Percentiles rank a stretch among this genome's conserved stretches.
Conservation (phyloP, 23 red algal genomes). For the Gracilaria gracilis region DNA sequence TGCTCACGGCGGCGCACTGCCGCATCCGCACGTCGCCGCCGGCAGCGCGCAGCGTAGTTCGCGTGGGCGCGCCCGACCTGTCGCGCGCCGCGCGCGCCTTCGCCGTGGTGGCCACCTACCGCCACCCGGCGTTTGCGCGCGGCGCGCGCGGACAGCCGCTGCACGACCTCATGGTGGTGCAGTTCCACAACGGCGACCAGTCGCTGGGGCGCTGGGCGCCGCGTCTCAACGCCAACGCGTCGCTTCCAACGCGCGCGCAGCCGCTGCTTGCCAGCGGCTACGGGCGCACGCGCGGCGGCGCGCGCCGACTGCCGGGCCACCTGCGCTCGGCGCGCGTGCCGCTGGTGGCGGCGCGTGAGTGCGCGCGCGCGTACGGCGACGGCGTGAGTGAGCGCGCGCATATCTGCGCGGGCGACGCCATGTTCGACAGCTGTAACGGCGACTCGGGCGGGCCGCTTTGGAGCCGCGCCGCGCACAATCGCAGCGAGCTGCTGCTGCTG, state of each 20-base stretch:
- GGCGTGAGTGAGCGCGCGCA: neutral
- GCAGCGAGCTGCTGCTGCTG: constrained; percentile 21
- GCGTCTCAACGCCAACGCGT: constrained; percentile 5
- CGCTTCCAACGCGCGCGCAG: neutral
- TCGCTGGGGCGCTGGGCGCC: constrained; percentile 34
- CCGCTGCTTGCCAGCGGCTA: constrained; percentile 45
- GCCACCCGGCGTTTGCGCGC: constrained; percentile 34
- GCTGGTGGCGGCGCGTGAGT: constrained; percentile 16
- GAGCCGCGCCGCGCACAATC: constrained; percentile 9
- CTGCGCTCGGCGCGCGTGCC: constrained; percentile 38
- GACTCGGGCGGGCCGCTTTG: constrained; percentile 73
- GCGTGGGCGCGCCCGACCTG: constrained; percentile 33
- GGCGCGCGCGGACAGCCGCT: constrained; percentile 25
- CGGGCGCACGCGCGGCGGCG: constrained; percentile 19
- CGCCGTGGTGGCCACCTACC: constrained; percentile 29
- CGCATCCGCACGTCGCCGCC: constrained; percentile 1
- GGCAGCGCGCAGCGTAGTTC: neutral
- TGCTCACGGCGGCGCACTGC: constrained; percentile 48
- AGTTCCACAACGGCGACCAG: constrained; percentile 38
- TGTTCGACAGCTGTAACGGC: constrained; percentile 67
- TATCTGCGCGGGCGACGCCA: constrained; percentile 49
- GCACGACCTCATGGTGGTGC: constrained; percentile 60
- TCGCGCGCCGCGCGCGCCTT: neutral
- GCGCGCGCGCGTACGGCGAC: constrained; percentile 9
- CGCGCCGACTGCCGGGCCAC: constrained; percentile 39